Base-by-base conservation (phyloP, 257 asterid species). In the Anisodus acutangulus region DNA sequence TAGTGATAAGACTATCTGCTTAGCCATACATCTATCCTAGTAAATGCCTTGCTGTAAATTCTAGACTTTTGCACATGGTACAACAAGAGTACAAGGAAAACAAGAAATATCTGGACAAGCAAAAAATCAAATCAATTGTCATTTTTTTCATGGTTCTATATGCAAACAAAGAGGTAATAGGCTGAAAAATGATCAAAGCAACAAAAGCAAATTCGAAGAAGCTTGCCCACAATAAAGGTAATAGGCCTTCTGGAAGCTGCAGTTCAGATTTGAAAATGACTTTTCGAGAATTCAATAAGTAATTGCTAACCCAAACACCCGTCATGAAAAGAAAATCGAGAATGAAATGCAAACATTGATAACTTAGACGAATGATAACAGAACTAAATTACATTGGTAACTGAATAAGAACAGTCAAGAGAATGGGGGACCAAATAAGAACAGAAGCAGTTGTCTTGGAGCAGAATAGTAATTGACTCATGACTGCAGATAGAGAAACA, bases 11-110 rank as follows among this genome's bases (percentile, higher is more conserved):
- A 37, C 76, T 4, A 62, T 37, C 45, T 68, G 76, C 76, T 3
- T 15, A 37, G 76, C 76, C 45, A 68, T 68, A 37, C 26, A 68
- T 68, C 76, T 22, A 68, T 68, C 76, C 76, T 68, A 68, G 51
- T 37, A 37, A 19, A 37, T 37, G 2, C 3, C 26, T 68, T 68
- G 76, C 76, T 16, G 6, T 16, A 68, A 68, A 37, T 17, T 37
- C 37, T 68, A 3, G 22, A 19, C 76, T 68, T 68, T 19, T 68
- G 26, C 22, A 15, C 51, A 37, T 41, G 1, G 26, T 16, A 68
- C 74, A 35, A 67, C 5, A 19, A 35, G 49, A 67, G 11, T 67
- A 67, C 13, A 68, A 68, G 51, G 26, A 37, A 68, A 67, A 68
- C 19, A 68, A 68, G 76, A 68, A 67, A 68, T 41, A 37, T 22